Conservation (phyloP, 2,329 filamentous ascomycete genomes). For the Furcasterigmium sp. region DNA sequence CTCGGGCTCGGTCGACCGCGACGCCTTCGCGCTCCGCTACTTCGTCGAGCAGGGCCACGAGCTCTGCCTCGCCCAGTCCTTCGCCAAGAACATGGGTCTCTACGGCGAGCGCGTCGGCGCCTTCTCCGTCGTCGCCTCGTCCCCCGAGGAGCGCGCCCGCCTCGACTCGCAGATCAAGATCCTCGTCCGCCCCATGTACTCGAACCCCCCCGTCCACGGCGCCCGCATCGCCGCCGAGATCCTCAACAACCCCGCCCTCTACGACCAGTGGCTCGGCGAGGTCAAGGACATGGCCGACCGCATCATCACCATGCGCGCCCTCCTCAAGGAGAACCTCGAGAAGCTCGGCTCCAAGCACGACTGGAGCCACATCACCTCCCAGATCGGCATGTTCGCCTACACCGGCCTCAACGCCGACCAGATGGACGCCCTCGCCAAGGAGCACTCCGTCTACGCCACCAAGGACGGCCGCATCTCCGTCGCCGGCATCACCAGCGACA, state of each 20-base stretch:
- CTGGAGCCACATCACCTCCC: conserved; percentile 97
- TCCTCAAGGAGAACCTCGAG: conserved; percentile 93
- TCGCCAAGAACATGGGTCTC: conserved; percentile 99
- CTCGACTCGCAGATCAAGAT: conserved; percentile 99
- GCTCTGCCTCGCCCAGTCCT: conserved; percentile 83
- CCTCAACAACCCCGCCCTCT: conserved; percentile 76
- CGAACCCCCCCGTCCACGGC: conserved; percentile 94
- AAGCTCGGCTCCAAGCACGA: conserved; percentile 92
- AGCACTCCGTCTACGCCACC: conserved; percentile 97
- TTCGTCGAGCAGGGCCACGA: conserved; percentile 91
- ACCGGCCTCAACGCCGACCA: conserved; percentile 86
- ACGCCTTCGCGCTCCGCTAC: conserved; percentile 89
- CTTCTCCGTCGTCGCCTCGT: conserved; percentile 85
- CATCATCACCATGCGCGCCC: conserved; percentile 95
- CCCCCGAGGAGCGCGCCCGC: conserved; percentile 86
- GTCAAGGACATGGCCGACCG: conserved; percentile 99
- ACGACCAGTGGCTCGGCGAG: conserved; percentile 92
- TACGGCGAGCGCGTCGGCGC: conserved; percentile 97
- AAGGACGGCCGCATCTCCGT: conserved; percentile 86
- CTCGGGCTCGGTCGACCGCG: conserved; percentile 83
- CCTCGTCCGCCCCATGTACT: conserved; percentile 93
- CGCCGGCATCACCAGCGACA: conserved; percentile 74
- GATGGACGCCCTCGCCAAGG: conserved; percentile 87
- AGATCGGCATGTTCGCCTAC: conserved; percentile 99
- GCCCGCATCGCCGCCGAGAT: conserved; percentile 91